Evolutionary conservation across 192 early-diverging fungal genomes (phyloP).

Genomic region (Hyaloraphidium curvatum): DNA sequence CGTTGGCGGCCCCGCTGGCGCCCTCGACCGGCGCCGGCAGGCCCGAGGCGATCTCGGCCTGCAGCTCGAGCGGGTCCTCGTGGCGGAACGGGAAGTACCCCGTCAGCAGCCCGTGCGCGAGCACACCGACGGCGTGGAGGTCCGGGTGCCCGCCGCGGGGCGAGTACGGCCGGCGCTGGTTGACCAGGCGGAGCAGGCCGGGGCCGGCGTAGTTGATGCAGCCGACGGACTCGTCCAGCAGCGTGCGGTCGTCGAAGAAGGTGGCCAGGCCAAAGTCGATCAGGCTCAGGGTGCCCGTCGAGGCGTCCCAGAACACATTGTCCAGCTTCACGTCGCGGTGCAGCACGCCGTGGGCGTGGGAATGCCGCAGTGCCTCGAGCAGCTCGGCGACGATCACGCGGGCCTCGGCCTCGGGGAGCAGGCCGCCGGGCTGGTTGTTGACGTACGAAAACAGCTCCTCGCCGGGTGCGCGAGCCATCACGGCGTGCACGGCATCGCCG

Average conservation of each 20-base stretch:
- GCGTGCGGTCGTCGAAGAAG: background rate
- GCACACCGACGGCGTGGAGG: background rate
- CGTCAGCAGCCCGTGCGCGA: background rate
- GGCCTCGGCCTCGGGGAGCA: background rate
- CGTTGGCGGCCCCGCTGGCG: background rate
- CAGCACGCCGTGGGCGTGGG: background rate
- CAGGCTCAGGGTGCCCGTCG: background rate
- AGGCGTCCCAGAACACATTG: constrained; percentile 37
- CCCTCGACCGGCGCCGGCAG: background rate
- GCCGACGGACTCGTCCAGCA: background rate
- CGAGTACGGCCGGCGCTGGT: too few species aligned
- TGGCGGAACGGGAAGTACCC: constrained; percentile 3
- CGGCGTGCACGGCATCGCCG: too few species aligned
- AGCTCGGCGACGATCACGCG: background rate
- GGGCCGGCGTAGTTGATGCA: background rate
- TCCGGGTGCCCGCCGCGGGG: too few species aligned
- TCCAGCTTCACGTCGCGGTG: constrained; percentile 79
- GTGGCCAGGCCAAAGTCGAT: background rate
- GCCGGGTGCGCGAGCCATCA: too few species aligned
- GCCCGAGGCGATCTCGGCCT: background rate
- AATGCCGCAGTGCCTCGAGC: background rate
- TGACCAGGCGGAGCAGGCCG: background rate
- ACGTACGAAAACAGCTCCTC: too few species aligned
- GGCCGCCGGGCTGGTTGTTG: too few species aligned
- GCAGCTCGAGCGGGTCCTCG: background rate